Base-by-base conservation (phyloP, 1,284 basidiomycete genomes). In the Pseudozyma thailandica region DNA sequence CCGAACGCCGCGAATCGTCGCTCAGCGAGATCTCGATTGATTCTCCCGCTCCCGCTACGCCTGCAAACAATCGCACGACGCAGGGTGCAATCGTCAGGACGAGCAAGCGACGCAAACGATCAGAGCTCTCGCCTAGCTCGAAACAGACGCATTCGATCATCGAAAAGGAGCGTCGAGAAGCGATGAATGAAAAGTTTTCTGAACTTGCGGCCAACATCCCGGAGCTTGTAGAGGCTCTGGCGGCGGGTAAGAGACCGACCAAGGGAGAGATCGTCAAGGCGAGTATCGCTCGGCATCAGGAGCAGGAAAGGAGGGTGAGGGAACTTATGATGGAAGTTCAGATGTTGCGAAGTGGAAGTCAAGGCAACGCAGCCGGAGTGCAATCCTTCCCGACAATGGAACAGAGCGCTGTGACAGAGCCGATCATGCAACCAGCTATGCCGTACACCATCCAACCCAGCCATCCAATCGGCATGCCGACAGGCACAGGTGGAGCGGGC, bases 241-340 rank as follows among this genome's bases (percentile, higher is more conserved):
- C 51, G 2, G 37, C 63, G 0, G 69, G 69, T 20, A 72, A 66
- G 46, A 42, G 59, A 10, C 69, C 69, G 13, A 72, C 69, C 48
- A 72, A 72, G 47, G 69, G 69, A 25, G 69, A 72, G n/a, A 72
- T 72, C 39, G 69, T 72, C 63, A 72, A 66, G 45, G 69, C 69
- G 27, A 63, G 59, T 51, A 72, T 72, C 21, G 41, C 50, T 6
- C 37, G 63, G 26, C 69, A 72, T 30, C 69, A 62, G 43, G 58
- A 66, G 16, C 69, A 72, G 50, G 69, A 72, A n/a, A 31, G 63
- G 21, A 50, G 62, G 2, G 55, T 72, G 12, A 48, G 56, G 4
- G 68, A 71, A 26, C 49, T 71, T 7, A 47, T 60, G 53, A 46
- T 45, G 27, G 61, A 71, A 37, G 41, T 71, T 2, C 56, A 71